Evolutionary conservation across 164 flowering plant species (phyloP).

Genomic region (Taxillus chinensis): DNA sequence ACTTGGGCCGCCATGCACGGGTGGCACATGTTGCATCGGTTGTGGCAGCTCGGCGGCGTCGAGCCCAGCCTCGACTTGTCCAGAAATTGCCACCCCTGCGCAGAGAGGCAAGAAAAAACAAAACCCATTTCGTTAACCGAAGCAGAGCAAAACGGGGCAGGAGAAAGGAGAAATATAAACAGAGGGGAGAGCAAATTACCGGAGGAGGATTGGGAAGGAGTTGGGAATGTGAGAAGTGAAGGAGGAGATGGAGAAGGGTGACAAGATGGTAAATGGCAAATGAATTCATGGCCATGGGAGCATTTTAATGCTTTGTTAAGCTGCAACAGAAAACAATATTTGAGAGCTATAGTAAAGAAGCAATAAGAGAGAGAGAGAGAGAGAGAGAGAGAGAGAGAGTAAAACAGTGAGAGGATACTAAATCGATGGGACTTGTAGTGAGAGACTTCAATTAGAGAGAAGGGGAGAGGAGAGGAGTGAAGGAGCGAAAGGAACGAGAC

Average conservation of each 20-base stretch:
- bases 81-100: constrained; percentile 32
- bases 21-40: constrained; percentile 73
- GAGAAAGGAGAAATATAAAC: neutral
- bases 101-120: neutral
- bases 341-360: too few species aligned
- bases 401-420: too few species aligned
- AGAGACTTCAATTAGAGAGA: too few species aligned
- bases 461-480: neutral
- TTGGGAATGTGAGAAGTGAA: neutral
- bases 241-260: neutral
- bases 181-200: too few species aligned
- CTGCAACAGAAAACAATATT: too few species aligned
- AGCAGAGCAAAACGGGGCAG: neutral
- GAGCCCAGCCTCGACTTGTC: constrained; percentile 69
- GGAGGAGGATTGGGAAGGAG: too few species aligned
- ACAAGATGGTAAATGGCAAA: neutral
- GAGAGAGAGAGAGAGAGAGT: too few species aligned
- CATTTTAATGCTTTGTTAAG: neutral
- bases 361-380: too few species aligned
- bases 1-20: constrained; percentile 88
- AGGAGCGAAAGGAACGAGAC: neutral
- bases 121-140: too few species aligned
- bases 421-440: too few species aligned
- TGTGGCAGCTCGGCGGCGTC: constrained; percentile 85
- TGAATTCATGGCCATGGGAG: neutral